A percentile compares a stretch with the other conserved stretches of the same genome.
Evolutionary conservation across 768 basidiomycete species (phyloP).

Genomic region (Podaxis sp.): DNA sequence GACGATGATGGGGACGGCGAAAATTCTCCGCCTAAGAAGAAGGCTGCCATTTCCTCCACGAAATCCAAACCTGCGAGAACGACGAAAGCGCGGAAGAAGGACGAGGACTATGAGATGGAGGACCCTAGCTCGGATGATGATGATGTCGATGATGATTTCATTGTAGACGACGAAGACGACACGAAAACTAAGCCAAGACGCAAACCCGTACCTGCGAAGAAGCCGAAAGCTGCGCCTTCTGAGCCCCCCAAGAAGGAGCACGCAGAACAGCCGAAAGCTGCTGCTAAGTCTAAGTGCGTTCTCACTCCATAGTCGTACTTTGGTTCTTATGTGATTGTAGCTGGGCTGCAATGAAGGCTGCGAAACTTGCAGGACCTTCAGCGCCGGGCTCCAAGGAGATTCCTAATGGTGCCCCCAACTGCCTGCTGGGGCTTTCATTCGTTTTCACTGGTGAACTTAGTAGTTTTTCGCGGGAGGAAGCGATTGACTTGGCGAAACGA

Average conservation of each 20-base stretch:
- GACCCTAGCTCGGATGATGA: conserved; percentile 14
- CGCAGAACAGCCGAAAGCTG: conserved; percentile 21
- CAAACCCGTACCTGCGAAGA: conserved; percentile 9
- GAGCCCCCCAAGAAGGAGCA: conserved; percentile 23
- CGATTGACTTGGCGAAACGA: conserved; percentile 84
- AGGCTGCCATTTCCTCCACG: conserved; percentile 26
- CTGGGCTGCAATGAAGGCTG: conserved; percentile 52
- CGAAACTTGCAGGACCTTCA: conserved; percentile 58
- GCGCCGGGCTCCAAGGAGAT: conserved; percentile 69
- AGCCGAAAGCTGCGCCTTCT: background rate
- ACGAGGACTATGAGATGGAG: conserved; percentile 28
- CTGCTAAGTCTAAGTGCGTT: conserved; percentile 16
- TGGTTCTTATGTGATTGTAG: conserved; percentile 20
- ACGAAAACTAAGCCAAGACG: conserved; percentile 20
- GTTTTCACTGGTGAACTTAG: conserved; percentile 95
- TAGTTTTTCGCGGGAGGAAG: conserved; percentile 86
- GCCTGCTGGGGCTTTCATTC: conserved; percentile 82
- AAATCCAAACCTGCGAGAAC: conserved; percentile 22
- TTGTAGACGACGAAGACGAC: conserved; percentile 20
- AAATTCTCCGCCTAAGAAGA: conserved; percentile 40
- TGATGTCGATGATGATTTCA: conserved; percentile 18
- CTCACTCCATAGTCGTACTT: background rate
- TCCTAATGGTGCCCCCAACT: conserved; percentile 69
- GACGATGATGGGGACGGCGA: conserved; percentile 20
- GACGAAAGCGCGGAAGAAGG: conserved; percentile 20